A percentile compares a stretch with the other conserved stretches of the same genome.
Conservation (phyloP, 2,329 filamentous ascomycete species). For the Trichoderma sp. region DNA sequence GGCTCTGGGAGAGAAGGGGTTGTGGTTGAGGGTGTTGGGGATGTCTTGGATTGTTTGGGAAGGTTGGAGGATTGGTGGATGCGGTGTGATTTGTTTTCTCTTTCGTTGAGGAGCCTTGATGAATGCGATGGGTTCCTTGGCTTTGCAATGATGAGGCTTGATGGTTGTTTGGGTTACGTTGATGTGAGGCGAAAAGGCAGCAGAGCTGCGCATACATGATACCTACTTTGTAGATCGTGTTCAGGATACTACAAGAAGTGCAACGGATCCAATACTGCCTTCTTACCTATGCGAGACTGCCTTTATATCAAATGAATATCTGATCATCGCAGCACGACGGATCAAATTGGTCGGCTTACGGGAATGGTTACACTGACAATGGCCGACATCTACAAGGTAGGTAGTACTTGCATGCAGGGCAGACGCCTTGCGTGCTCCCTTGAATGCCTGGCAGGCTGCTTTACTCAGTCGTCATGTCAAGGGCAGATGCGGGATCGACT, state of each 20-base stretch:
- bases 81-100: not conserved
- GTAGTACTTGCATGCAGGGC: not conserved
- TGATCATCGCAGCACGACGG: not conserved
- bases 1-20: not conserved
- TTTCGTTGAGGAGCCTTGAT: not conserved
- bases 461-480: constrained; percentile 19
- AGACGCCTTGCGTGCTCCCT: not conserved
- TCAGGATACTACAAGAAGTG: too few species aligned
- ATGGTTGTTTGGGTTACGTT: too few species aligned
- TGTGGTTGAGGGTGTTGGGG: not conserved
- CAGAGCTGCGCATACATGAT: too few species aligned
- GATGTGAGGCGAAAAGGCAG: too few species aligned
- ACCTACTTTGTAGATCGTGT: too few species aligned
- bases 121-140: not conserved
- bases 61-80: too few species aligned
- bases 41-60: not conserved
- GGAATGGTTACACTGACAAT: not conserved
- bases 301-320: too few species aligned
- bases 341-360: constrained; percentile 10
- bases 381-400: not conserved
- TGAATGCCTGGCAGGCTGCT: constrained; percentile 10
- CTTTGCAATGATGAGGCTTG: too few species aligned
- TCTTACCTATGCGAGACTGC: too few species aligned
- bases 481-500: constrained; percentile 15
- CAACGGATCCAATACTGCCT: too few species aligned